Conservation (phyloP, 129 eudicot species). For the Lonicera japonica region DNA sequence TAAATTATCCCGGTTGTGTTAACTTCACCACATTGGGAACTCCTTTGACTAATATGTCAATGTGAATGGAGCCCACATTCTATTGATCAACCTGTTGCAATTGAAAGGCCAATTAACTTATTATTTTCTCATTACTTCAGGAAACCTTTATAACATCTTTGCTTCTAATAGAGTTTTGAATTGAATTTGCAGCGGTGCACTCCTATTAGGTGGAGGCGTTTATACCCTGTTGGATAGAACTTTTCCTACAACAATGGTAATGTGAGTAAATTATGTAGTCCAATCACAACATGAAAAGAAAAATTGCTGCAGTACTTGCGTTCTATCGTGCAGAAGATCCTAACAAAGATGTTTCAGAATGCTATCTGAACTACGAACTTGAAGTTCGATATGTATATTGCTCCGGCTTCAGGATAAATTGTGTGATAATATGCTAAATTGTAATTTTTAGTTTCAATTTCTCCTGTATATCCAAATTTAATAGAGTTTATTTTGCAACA, state of each 20-base stretch:
- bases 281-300: neutral
- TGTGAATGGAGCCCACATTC: neutral
- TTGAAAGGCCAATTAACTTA: neutral
- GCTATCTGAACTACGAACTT: neutral
- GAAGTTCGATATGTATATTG: neutral
- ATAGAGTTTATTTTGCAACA: too few species aligned
- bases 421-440: too few species aligned
- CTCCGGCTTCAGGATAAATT: neutral
- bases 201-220: slow-evolving; percentile 88
- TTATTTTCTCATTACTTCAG: too few species aligned
- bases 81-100: neutral
- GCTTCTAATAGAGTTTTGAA: slow-evolving; percentile 9
- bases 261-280: slow-evolving; percentile 26
- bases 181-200: slow-evolving; percentile 71
- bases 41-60: neutral
- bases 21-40: neutral
- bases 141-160: neutral
- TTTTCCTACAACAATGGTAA: slow-evolving; percentile 73
- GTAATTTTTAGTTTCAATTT: neutral
- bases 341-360: too few species aligned
- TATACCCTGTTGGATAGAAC: slow-evolving; percentile 76
- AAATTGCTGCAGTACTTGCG: neutral
- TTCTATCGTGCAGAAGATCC: too few species aligned
- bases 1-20: neutral
- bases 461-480: neutral